Percentiles rank a stretch among this genome's conserved stretches.
These are phyloP conservation scores for Neonectria sp. DNA, from an alignment of 2,329 filamentous ascomycete species.

Conservation along the genomic window DNA sequence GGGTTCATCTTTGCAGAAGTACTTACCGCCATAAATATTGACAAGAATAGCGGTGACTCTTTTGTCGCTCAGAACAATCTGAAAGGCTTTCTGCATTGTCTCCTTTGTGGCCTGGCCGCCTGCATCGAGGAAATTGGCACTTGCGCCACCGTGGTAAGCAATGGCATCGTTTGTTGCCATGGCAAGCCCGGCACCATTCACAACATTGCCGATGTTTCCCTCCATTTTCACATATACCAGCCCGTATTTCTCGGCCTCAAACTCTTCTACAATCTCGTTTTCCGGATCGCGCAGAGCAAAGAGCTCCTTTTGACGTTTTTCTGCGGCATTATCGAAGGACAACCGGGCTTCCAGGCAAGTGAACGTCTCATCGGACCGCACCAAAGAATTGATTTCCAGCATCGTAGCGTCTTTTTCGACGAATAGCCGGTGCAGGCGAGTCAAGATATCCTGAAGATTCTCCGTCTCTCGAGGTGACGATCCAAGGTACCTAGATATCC, in stretches of 20 bases:
- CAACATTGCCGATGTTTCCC: conserved; percentile 81
- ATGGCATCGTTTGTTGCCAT: conserved; percentile 93
- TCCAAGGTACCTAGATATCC: conserved; percentile 23
- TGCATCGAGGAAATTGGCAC: conserved; percentile 89
- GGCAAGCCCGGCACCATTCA: conserved; percentile 89
- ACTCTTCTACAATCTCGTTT: conserved; percentile 51
- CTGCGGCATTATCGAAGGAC: conserved; percentile 62
- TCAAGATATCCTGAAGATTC: conserved; percentile 41
- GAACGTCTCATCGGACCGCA: conserved; percentile 47
- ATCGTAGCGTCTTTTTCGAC: conserved; percentile 60
- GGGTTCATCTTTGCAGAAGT: not conserved
- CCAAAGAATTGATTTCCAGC: conserved; percentile 59
- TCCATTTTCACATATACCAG: conserved; percentile 81
- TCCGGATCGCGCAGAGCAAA: conserved; percentile 54
- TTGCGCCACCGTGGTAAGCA: conserved; percentile 73
- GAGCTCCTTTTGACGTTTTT: conserved; percentile 56
- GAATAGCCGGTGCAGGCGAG: conserved; percentile 55
- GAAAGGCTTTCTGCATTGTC: conserved; percentile 83
- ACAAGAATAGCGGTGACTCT: conserved; percentile 77
- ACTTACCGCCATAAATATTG: conserved; percentile 64
- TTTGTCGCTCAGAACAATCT: conserved; percentile 79
- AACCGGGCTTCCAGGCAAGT: conserved; percentile 55
- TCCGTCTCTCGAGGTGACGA: conserved; percentile 6
- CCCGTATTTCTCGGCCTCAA: conserved; percentile 67
- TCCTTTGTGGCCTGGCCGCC: conserved; percentile 88